Base-by-base conservation (phyloP, 1,139 yeast genomes). In the Kodamaea sp. region DNA sequence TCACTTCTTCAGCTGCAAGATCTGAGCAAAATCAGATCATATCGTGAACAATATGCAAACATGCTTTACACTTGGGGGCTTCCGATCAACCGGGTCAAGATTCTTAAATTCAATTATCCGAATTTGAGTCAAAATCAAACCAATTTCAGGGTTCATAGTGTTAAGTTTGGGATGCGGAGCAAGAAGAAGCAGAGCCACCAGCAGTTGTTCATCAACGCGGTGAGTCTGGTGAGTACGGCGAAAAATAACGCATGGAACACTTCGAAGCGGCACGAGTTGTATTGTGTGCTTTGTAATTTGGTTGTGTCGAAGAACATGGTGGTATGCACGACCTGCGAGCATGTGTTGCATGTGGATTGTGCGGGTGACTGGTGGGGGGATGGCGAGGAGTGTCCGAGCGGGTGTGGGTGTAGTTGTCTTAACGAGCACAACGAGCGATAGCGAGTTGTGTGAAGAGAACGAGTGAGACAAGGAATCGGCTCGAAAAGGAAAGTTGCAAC, bases 361-460 rank as follows among this genome's bases (percentile, higher is more conserved):
- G 95, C 95, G 0, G 62, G 71, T 9, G 74, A 73, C 39, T 90
- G 97, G 97, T 89, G 95, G 90, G 70, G 68, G 3, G 61, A 53
- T 27, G 49, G 31, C 24, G 52, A 52, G 32, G 88, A 83, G 50
- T 90, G 97, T 60, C 84, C 95, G 0, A 78, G 88, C 43, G 97
- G 97, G 0, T 90, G 97, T 63, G 96, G 96, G 0, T 90, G 97
- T 54, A 50, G 59, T 7, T 88, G 96, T 60, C 58, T 81, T 15
- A 15, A 15, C 20, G 20, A 15, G 4, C 20, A 15, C 20, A 15
- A 15, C 20, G 20, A 15, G 20, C 20, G 20, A 15, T 15, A 15
- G 20, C 4, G 20, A 15, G 20, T 15, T 4, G 20, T 15, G 20
- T 3, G 4, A 4, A 15, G 20, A 15, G 20, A 15, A 15, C 20